Conservation (phyloP, 1,284 basidiomycete species). For the Golubevia sp. region DNA sequence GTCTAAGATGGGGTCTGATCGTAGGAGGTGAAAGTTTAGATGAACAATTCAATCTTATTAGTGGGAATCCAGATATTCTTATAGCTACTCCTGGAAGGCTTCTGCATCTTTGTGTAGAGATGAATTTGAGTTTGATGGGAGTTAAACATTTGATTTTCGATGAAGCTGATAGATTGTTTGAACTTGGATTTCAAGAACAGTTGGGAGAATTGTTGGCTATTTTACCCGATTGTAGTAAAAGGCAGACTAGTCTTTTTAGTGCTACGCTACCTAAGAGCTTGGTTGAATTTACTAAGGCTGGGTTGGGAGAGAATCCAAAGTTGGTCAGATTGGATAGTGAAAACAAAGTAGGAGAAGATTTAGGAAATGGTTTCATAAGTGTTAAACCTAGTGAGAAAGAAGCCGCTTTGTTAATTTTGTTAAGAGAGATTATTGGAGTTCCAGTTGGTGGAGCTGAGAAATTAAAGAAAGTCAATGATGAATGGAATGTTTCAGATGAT, state of each 20-base stretch:
- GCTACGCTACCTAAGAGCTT: conserved; percentile 94
- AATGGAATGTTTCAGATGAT: conserved; percentile 56
- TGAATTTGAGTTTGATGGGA: conserved; percentile 88
- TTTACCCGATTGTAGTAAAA: conserved; percentile 71
- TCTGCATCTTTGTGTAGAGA: conserved; percentile 92
- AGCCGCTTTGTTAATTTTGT: conserved; percentile 80
- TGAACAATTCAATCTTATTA: conserved; percentile 94
- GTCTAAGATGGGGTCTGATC: conserved; percentile 86
- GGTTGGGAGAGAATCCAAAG: conserved; percentile 83
- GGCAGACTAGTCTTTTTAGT: conserved; percentile 93
- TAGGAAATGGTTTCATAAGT: conserved; percentile 91
- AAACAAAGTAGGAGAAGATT: conserved; percentile 89
- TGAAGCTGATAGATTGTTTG: conserved; percentile 95
- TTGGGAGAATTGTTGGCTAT: conserved; percentile 88
- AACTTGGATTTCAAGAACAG: conserved; percentile 94
- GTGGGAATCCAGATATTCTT: conserved; percentile 76
- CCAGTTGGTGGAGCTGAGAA: conserved; percentile 65
- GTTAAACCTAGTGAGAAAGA: conserved; percentile 94
- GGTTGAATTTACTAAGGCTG: conserved; percentile 96
- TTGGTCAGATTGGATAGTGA: conserved; percentile 93
- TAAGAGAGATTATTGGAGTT: conserved; percentile 84
- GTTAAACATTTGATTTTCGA: conserved; percentile 94
- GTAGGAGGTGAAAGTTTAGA: conserved; percentile 96
- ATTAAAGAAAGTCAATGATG: conserved; percentile 31
- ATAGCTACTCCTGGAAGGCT: conserved; percentile 92